Evolutionary conservation across 495 filamentous ascomycete species (phyloP), one percentile per base, ranked within the genome.

Genomic region (Hypoxylon fuscum): DNA sequence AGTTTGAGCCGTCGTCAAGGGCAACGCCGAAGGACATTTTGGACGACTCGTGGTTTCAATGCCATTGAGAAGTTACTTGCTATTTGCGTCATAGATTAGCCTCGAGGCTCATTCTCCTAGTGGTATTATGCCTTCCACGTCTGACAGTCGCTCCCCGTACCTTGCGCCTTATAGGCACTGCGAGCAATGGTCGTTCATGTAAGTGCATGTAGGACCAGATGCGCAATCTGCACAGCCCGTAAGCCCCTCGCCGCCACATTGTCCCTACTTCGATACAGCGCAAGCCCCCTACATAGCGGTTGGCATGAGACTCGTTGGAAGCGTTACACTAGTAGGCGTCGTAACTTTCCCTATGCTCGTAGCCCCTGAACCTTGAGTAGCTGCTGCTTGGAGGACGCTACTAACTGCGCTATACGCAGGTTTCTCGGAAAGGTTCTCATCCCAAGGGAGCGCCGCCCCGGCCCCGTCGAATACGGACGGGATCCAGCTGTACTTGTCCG

Each of bases 401-500:
- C 48, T 52, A 11, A 52, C 32, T 3, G 46, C 12, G n/a, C 15
- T 79, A 79, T 73, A 87, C 1, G 85, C 86, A 3, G 85, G 83
- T 72, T 88, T 83, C 75, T 81, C 81, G 1, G 51, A 70, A 20
- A 82, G 80, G 47, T 85, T 78, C 48, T 76, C 77, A 32, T 74
- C 71, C 77, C 80, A 87, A 7, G 83, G 73, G 35, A 74, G 62
- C 3, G 82, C 80, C 4, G 74, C 80, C 6, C 84, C 85, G 23
- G 82, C 63, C 11, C 84, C 85, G 0, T 76, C 55, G 64, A 89
- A 88, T 0, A 75, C 75, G 22, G 66, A 65, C 0, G 85, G 85
- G 18, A 89, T 78, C 87, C 85, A 89, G 67, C 37, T 81, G 80
- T 77, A 85, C 74, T 35, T 76, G 35, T 82, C 79, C 23, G 75